Evolutionary conservation across 1,284 basidiomycete species (phyloP).

Genomic region (Irpex lacteus): DNA sequence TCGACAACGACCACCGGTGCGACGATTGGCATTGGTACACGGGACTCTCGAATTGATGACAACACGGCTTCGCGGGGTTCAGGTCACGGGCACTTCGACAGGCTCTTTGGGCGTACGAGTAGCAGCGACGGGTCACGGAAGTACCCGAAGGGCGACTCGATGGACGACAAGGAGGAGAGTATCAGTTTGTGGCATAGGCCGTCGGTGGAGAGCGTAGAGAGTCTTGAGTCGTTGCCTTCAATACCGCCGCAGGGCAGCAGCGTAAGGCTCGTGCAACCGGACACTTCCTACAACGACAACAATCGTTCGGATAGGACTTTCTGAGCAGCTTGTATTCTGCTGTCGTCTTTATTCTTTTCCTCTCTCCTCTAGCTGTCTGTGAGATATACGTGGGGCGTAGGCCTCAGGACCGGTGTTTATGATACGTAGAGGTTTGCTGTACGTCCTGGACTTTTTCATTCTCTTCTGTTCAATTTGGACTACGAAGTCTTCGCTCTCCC

Average conservation of each 20-base stretch:
- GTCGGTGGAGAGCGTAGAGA: conserved; percentile 21
- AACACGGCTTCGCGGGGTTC: conserved; percentile 8
- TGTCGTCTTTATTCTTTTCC: not conserved
- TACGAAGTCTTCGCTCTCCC: not conserved
- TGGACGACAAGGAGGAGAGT: conserved; percentile 40
- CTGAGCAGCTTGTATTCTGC: not conserved
- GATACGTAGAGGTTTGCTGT: not conserved
- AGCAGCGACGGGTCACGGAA: conserved; percentile 14
- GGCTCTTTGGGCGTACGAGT: conserved; percentile 22
- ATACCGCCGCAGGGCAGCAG: conserved; percentile 6
- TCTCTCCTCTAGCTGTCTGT: not conserved
- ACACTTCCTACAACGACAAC: not conserved
- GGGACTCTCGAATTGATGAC: conserved; percentile 5
- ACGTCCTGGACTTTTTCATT: not conserved
- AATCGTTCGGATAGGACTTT: not conserved
- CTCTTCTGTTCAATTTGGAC: not conserved
- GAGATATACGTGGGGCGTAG: not conserved
- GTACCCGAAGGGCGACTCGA: conserved; percentile 31
- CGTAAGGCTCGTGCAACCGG: conserved; percentile 8
- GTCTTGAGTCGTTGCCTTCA: conserved; percentile 4
- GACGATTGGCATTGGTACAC: conserved; percentile 7
- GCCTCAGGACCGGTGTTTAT: not conserved
- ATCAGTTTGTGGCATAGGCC: conserved; percentile 31
- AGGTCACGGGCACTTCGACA: conserved; percentile 15
- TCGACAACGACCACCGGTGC: conserved; percentile 13